Percentiles rank a stretch among this genome's conserved stretches.
phyloP scores from a whole-genome alignment of 2,329 filamentous ascomycete genomes.

The Ophiosphaerella narmari region DNA sequence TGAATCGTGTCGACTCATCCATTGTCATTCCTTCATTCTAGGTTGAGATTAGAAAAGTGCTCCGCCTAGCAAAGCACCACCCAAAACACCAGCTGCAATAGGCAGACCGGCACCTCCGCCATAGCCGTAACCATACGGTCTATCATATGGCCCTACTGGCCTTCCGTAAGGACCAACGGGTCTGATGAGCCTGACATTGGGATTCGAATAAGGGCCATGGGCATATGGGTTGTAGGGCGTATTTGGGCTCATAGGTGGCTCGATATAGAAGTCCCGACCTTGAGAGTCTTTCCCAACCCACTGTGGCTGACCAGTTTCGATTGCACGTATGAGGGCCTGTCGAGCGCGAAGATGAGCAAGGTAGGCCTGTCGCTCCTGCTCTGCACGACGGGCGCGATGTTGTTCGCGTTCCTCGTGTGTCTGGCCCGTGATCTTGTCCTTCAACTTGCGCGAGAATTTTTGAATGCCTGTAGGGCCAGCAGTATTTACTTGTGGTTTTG shows the following conservation, averaged over 20 bases:
- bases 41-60: slow-evolving; percentile 24
- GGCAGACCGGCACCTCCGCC: slow-evolving; percentile 45
- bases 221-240: slow-evolving; percentile 52
- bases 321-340: slow-evolving; percentile 56
- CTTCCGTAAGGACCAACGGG: slow-evolving; percentile 55
- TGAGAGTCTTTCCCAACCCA: slow-evolving; percentile 59
- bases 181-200: slow-evolving; percentile 55
- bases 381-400: slow-evolving; percentile 52
- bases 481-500: slow-evolving; percentile 8
- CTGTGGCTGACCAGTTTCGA: slow-evolving; percentile 61
- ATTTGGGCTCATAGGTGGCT: slow-evolving; percentile 53
- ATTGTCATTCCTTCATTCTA: background rate
- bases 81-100: slow-evolving; percentile 41
- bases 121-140: slow-evolving; percentile 44
- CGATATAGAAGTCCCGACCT: slow-evolving; percentile 62
- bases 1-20: too few relatives aligned
- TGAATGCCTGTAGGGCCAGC: slow-evolving; percentile 43
- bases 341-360: slow-evolving; percentile 57
- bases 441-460: slow-evolving; percentile 60
- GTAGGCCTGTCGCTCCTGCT: slow-evolving; percentile 59
- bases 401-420: slow-evolving; percentile 61
- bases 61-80: slow-evolving; percentile 41
- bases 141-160: slow-evolving; percentile 49
- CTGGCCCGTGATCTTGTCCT: slow-evolving; percentile 62
- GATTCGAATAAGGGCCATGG: slow-evolving; percentile 52